phyloP scores from a whole-genome alignment of 2,329 filamentous ascomycete species.

The Domatiomyces globalis region DNA sequence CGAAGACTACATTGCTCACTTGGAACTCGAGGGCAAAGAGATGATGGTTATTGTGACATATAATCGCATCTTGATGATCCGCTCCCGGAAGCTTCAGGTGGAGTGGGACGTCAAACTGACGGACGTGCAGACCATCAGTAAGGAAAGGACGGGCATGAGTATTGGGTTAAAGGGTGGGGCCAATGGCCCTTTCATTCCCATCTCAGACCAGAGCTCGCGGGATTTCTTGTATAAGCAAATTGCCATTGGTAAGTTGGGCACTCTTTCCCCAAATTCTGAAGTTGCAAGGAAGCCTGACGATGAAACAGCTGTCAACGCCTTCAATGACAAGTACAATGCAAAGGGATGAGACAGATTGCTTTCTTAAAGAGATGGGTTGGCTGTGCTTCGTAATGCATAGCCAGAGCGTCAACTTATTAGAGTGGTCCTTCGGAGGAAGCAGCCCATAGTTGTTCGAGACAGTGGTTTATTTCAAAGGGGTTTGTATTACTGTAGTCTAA shows the following conservation, averaged over 20 bases:
- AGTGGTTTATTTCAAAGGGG: too few species aligned
- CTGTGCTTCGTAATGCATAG: not conserved
- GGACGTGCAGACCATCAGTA: conserved; percentile 91
- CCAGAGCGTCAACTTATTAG: not conserved
- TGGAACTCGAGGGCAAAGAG: conserved; percentile 79
- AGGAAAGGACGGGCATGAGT: conserved; percentile 87
- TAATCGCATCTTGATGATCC: conserved; percentile 74
- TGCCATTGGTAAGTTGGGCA: conserved; percentile 36
- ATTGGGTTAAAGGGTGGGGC: conserved; percentile 76
- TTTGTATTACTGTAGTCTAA: too few species aligned
- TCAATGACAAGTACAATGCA: conserved; percentile 52
- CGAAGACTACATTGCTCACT: conserved; percentile 90
- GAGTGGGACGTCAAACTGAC: conserved; percentile 96
- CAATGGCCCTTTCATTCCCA: conserved; percentile 88
- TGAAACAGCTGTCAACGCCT: conserved; percentile 45
- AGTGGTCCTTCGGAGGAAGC: not conserved
- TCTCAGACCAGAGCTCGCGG: conserved; percentile 66
- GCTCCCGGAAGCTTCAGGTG: conserved; percentile 67
- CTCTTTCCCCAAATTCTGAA: not conserved
- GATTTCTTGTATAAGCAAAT: conserved; percentile 56
- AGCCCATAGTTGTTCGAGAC: too few species aligned
- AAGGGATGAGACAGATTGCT: conserved; percentile 30
- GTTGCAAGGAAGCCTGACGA: not conserved
- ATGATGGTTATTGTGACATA: conserved; percentile 84
- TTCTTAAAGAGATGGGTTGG: not conserved